phyloP scores from a whole-genome alignment of 164 flowering plant species.

The Saururus chinensis region DNA sequence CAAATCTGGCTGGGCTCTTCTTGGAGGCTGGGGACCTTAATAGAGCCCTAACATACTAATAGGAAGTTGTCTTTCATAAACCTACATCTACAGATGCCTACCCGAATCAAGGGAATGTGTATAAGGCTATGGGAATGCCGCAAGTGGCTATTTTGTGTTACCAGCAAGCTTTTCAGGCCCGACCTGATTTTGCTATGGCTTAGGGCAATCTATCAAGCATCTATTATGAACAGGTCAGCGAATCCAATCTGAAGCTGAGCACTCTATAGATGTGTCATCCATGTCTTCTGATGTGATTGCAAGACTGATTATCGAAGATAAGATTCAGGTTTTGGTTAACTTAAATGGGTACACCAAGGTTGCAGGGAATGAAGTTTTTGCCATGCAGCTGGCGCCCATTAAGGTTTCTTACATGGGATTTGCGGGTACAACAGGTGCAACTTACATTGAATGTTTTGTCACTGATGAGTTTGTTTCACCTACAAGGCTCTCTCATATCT shows the following conservation, averaged over 20 bases:
- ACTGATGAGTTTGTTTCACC: slow-evolving; percentile 99
- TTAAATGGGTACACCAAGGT: slow-evolving; percentile 99
- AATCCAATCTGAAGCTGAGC: slow-evolving; percentile 83
- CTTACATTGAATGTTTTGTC: slow-evolving; percentile 83
- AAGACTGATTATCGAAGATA: slow-evolving; percentile 71
- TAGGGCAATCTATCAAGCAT: too few relatives aligned
- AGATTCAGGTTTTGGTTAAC: slow-evolving; percentile 77
- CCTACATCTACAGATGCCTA: too few relatives aligned
- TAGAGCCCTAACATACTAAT: too few relatives aligned
- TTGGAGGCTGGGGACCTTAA: too few relatives aligned
- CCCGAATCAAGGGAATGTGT: too few relatives aligned
- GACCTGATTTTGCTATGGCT: too few relatives aligned
- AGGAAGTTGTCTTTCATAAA: too few relatives aligned
- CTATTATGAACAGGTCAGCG: too few relatives aligned
- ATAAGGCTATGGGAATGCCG: too few relatives aligned
- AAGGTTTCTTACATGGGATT: slow-evolving; percentile 99
- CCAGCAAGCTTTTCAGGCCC: too few relatives aligned
- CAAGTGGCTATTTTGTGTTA: too few relatives aligned
- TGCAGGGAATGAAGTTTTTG: slow-evolving; percentile 96
- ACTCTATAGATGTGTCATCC: slow-evolving; percentile 83
- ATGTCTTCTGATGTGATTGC: slow-evolving; percentile 92
- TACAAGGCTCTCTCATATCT: slow-evolving; percentile 49
- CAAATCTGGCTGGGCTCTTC: too few relatives aligned
- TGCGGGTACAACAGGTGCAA: slow-evolving; percentile 96
- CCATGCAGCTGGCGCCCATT: slow-evolving; percentile 98